These are phyloP conservation scores for Colletotrichum melonis DNA, from an alignment of 2,329 filamentous ascomycete species.

Conservation along the genomic window DNA sequence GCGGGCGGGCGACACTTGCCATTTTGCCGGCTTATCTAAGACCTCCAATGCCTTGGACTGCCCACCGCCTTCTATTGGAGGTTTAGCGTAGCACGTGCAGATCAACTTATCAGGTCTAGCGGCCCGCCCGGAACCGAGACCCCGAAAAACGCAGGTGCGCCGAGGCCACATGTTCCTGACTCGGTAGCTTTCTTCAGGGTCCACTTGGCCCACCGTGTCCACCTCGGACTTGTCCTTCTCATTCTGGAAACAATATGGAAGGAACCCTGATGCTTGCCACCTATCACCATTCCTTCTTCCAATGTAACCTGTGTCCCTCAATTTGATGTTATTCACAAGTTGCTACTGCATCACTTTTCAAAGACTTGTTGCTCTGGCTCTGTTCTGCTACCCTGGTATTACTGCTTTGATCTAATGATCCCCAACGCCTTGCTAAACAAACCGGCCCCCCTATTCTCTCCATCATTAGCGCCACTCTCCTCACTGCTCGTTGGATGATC, in stretches of 20 bases:
- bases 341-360: no score
- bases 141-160: not conserved
- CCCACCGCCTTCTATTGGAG: not conserved
- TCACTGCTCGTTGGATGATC: not conserved
- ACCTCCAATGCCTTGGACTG: rapidly evolving
- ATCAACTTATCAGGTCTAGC: not conserved
- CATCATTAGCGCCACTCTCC: not conserved
- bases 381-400: not conserved
- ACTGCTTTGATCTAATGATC: not conserved
- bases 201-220: not conserved
- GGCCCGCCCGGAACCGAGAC: not conserved
- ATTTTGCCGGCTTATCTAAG: constrained; percentile 27
- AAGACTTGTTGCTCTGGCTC: not conserved
- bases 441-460: not conserved
- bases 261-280: not conserved
- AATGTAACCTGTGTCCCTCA: not conserved
- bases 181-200: constrained; percentile 7
- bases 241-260: not conserved
- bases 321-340: no score
- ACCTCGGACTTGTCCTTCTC: not conserved
- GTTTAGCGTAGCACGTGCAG: not conserved
- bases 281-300: not conserved
- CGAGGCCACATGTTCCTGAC: constrained; percentile 10
- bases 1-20: not conserved
- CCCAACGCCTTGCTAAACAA: not conserved